phyloP scores from a whole-genome alignment of 768 basidiomycete species.

The Chalciporus pseudorubinellus region DNA sequence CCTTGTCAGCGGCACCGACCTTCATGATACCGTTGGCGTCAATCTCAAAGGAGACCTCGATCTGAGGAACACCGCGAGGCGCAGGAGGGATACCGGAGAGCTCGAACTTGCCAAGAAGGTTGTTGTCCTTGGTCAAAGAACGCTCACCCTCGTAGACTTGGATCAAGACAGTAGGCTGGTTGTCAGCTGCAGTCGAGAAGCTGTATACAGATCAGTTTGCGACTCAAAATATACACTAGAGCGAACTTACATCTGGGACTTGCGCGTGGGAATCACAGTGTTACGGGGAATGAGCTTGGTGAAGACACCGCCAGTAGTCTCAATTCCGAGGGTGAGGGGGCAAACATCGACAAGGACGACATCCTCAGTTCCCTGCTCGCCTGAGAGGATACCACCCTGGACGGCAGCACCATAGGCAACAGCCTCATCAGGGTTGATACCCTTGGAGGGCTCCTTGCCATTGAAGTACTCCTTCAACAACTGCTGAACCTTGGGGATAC shows the following conservation, averaged over 20 bases:
- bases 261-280: constrained; percentile 97
- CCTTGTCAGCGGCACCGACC: constrained; percentile 90
- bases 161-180: constrained; percentile 93
- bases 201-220: constrained; percentile 20
- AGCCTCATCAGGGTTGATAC: constrained; percentile 99
- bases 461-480: constrained; percentile 97
- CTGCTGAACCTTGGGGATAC: constrained; percentile 99
- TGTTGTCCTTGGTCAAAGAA: constrained; percentile 97
- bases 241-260: constrained; percentile 76
- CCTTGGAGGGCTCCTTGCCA: constrained; percentile 95
- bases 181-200: constrained; percentile 84
- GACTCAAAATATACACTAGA: neutral
- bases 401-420: constrained; percentile 99
- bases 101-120: constrained; percentile 96
- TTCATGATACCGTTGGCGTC: constrained; percentile 96
- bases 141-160: constrained; percentile 99
- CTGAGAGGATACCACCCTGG: constrained; percentile 97
- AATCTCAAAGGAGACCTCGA: constrained; percentile 95
- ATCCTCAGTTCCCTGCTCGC: constrained; percentile 86
- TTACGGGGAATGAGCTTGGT: constrained; percentile 97
- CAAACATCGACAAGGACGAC: constrained; percentile 95
- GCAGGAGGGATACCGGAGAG: constrained; percentile 90
- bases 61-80: constrained; percentile 95
- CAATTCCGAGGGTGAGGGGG: constrained; percentile 97
- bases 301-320: constrained; percentile 98